Base-by-base conservation (phyloP, 2,329 filamentous ascomycete species). In the Colletotrichum euphorbiae region DNA sequence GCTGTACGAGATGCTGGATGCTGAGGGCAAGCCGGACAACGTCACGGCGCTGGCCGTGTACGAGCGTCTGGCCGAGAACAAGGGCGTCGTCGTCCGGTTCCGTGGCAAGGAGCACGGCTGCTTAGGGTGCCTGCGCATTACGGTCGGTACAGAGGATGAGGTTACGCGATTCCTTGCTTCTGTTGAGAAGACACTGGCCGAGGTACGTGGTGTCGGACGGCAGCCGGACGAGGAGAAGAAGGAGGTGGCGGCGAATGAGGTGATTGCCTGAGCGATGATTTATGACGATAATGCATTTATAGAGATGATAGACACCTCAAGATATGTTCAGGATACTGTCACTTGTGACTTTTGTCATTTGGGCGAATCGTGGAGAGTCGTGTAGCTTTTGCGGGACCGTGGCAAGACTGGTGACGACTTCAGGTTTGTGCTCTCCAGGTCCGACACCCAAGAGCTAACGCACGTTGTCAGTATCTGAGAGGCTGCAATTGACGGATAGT, bases 41-140 rank as follows among this genome's bases (percentile, higher is more conserved):
- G 83, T 84, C 55, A 87, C 88, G 1, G 96, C 96, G 15, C 78
- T 94, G 74, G 89, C 88, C 11, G 91, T 95, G 7, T 99, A 99
- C 78, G 90, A 97, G 80, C 85, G 83, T 33, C 84, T 99, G 74
- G 96, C 96, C 0, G 93, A 97, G 83, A 87, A 89, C 45, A 90
- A 89, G 77, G 94, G 95, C 1, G 95, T 99, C 0, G 94, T 99
- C 6, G 95, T 98, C 4, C 85, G 96, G 61, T 99, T 98, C 80
- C 86, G 96, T 73, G 96, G 96, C 54, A 97, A 94, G 81, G 96
- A 99, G 83, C 84, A 92, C 72, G 95, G 94, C 4, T 99, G 96
- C 77, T 79, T 90, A 46, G 96, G 95, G 0, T 98, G 95, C 75
- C 80, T 99, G 77, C 88, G 96, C 62, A 93, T 98, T 72, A 99